phyloP scores from a whole-genome alignment of 148 eudicot species.

The Drosera capensis region DNA sequence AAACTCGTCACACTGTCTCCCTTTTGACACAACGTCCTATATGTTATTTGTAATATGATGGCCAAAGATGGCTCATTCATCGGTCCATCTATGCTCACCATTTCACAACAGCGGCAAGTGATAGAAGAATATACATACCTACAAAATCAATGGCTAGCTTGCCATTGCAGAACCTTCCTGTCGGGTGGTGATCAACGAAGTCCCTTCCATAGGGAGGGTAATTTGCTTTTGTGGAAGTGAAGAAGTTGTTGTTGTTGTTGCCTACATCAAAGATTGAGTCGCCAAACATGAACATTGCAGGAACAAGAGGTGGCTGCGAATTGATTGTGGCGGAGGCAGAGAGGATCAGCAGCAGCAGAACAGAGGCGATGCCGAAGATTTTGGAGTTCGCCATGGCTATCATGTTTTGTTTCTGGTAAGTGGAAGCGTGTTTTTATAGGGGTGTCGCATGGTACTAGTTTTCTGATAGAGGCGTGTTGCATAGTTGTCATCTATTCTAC shows the following conservation, averaged over 20 bases:
- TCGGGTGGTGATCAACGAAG: constrained; percentile 33
- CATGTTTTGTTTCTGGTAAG: too few species aligned
- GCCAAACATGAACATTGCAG: constrained; percentile 79
- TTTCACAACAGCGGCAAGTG: neutral
- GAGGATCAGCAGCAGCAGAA: neutral
- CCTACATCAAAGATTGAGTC: constrained; percentile 82
- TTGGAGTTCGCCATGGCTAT: too few species aligned
- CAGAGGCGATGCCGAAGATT: too few species aligned
- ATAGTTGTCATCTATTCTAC: too few species aligned
- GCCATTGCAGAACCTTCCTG: constrained; percentile 94
- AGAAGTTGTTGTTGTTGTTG: constrained; percentile 68
- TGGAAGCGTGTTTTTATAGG: too few species aligned
- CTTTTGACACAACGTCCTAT: neutral
- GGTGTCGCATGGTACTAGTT: too few species aligned
- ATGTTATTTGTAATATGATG: neutral
- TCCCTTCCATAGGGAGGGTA: constrained; percentile 93
- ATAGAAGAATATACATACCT: constrained; percentile 20
- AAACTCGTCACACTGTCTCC: too few species aligned
- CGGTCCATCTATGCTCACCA: neutral
- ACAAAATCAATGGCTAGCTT: constrained; percentile 85
- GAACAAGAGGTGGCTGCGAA: constrained; percentile 66
- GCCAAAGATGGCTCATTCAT: neutral
- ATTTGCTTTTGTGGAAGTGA: constrained; percentile 61
- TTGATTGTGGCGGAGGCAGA: constrained; percentile 6
- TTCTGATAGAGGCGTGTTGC: too few species aligned